phyloP scores from a whole-genome alignment of 129 eudicot species.

The Dittrichia graveolens region DNA sequence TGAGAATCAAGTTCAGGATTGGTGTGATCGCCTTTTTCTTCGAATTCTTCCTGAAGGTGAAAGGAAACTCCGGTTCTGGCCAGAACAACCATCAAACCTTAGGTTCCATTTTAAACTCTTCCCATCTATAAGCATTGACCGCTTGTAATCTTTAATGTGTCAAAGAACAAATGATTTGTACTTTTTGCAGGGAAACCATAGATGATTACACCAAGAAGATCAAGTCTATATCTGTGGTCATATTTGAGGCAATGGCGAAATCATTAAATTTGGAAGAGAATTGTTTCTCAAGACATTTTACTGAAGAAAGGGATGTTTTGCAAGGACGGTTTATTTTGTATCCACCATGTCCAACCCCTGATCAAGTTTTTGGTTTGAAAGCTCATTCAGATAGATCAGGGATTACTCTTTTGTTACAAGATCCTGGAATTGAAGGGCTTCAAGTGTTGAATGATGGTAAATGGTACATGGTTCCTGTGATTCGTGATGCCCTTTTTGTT shows the following conservation, averaged over 20 bases:
- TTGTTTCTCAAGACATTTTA: conserved; percentile 47
- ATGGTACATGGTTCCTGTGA: conserved; percentile 61
- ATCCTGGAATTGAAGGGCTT: conserved; percentile 50
- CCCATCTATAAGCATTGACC: not conserved
- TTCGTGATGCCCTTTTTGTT: conserved; percentile 49
- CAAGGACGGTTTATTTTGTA: conserved; percentile 56
- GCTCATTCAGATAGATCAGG: conserved; percentile 68
- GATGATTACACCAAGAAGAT: conserved; percentile 47
- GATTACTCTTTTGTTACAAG: conserved; percentile 51
- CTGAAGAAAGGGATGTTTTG: conserved; percentile 40
- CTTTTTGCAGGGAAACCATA: conserved; percentile 44
- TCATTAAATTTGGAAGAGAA: conserved; percentile 50
- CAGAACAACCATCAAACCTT: conserved; percentile 47
- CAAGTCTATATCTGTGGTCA: conserved; percentile 32
- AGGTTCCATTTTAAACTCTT: conserved; percentile 31
- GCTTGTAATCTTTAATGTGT: not conserved
- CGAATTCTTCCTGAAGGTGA: conserved; percentile 45
- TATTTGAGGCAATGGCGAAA: conserved; percentile 53
- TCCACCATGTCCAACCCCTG: conserved; percentile 58
- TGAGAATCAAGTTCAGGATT: conserved; percentile 63
- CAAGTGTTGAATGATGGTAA: conserved; percentile 52
- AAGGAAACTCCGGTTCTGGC: conserved; percentile 51
- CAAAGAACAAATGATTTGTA: not conserved
- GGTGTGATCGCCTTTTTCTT: conserved; percentile 72
- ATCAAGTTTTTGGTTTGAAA: conserved; percentile 55